A percentile compares a stretch with the other conserved stretches of the same genome.
Evolutionary conservation across 441 rosid species (phyloP).

Genomic region (Rhodomyrtus psidioides): DNA sequence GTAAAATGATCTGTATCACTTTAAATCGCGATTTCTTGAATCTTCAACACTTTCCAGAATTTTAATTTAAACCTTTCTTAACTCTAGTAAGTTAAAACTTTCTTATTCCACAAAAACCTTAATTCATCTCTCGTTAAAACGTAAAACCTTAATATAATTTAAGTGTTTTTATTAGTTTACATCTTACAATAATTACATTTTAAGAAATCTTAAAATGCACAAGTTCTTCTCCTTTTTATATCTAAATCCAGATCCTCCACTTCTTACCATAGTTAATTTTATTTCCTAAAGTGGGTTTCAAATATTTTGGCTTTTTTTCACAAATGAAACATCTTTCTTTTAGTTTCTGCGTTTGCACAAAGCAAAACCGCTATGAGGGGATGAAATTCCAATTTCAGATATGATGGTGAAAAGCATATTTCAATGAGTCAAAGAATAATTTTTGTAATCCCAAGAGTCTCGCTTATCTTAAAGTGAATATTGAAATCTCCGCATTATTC

Average conservation of each 20-base stretch:
- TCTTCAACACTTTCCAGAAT: neutral
- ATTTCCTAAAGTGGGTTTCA: neutral
- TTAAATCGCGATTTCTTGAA: neutral
- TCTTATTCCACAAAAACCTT: neutral
- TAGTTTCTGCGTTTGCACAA: neutral
- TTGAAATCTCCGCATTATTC: neutral
- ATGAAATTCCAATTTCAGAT: neutral
- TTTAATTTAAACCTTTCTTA: neutral
- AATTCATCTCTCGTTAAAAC: neutral
- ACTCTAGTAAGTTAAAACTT: neutral
- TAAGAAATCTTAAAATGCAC: too few species aligned
- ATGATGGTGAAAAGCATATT: neutral
- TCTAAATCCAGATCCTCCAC: neutral
- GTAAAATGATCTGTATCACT: neutral
- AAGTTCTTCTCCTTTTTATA: too few species aligned
- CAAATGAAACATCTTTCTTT: neutral
- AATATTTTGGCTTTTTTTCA: neutral
- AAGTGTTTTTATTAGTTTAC: too few species aligned
- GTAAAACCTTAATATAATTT: too few species aligned
- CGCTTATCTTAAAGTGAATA: neutral
- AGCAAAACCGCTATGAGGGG: neutral
- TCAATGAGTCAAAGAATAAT: neutral
- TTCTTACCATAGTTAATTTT: neutral
- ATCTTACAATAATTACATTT: too few species aligned
- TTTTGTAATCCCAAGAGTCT: neutral